phyloP scores from a whole-genome alignment of 371 early-diverging fungal genomes.

The Catenaria anguillulae region DNA sequence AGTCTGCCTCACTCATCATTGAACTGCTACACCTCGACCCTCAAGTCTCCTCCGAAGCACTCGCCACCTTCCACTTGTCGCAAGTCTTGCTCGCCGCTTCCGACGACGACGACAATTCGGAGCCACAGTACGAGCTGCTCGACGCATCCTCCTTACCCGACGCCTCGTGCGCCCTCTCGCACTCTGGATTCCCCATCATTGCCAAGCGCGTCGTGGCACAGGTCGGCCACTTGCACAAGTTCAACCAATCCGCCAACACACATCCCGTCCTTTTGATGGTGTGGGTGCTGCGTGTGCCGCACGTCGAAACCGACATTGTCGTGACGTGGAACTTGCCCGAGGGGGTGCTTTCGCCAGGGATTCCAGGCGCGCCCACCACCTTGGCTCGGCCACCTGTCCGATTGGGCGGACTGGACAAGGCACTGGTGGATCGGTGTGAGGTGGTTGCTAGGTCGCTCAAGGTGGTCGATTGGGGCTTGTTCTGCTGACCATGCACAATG shows the following conservation, averaged over 20 bases:
- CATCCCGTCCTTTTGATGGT: background rate
- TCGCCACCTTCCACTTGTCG: background rate
- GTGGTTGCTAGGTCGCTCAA: background rate
- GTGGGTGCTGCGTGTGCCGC: background rate
- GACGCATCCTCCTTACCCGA: no score
- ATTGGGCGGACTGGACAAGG: background rate
- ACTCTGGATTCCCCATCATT: background rate
- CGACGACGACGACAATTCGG: background rate
- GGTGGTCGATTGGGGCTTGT: background rate
- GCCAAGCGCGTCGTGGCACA: background rate
- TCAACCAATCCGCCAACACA: background rate
- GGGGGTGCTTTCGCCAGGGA: background rate
- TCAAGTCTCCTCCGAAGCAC: background rate
- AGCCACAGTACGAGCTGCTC: no score
- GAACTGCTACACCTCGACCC: background rate
- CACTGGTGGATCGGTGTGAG: background rate
- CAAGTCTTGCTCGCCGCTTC: background rate
- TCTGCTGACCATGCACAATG: no score
- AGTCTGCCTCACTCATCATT: background rate
- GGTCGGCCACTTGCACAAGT: background rate
- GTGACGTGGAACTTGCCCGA: background rate
- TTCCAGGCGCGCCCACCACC: background rate
- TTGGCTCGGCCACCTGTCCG: background rate
- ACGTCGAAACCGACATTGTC: background rate
- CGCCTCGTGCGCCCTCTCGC: no score